phyloP scores from a whole-genome alignment of 345 rosid genomes.

The Populus euphratica region DNA sequence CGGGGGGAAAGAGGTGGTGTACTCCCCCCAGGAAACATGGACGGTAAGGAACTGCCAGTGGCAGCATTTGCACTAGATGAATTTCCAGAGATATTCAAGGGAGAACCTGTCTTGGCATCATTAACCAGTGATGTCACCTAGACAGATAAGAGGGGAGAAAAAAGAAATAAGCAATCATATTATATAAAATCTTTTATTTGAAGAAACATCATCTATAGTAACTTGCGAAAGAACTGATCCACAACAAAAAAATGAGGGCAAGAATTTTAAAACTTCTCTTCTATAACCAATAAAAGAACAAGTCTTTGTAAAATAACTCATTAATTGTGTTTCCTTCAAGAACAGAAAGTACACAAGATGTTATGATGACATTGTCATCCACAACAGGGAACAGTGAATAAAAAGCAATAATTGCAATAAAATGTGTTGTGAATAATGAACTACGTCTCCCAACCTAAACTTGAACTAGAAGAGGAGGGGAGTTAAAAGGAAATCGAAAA shows the following conservation, averaged over 20 bases:
- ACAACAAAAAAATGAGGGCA: background rate
- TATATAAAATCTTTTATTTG: background rate
- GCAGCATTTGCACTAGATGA: conserved; percentile 54
- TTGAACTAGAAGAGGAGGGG: background rate
- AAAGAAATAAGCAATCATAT: conserved; percentile 7
- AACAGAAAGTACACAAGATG: background rate
- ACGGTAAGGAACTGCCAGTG: conserved; percentile 65
- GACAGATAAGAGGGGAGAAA: background rate
- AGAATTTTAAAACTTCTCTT: background rate
- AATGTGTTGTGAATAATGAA: background rate
- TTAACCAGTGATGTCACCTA: conserved; percentile 71
- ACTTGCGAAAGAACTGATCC: background rate
- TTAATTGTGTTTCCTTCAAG: background rate
- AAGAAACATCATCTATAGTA: background rate
- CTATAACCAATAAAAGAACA: background rate
- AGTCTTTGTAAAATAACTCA: background rate
- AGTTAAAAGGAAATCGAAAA: background rate
- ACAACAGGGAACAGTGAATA: background rate
- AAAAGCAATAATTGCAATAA: background rate
- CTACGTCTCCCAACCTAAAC: too few species aligned
- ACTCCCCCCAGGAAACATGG: conserved; percentile 93
- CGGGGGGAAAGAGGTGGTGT: conserved; percentile 98
- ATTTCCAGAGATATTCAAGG: conserved; percentile 66
- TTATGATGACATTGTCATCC: background rate
- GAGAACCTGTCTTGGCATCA: conserved; percentile 76